These are phyloP conservation scores for Funneliformis mosseae DNA, from an alignment of 192 early-diverging fungal species.

Conservation along the genomic window DNA sequence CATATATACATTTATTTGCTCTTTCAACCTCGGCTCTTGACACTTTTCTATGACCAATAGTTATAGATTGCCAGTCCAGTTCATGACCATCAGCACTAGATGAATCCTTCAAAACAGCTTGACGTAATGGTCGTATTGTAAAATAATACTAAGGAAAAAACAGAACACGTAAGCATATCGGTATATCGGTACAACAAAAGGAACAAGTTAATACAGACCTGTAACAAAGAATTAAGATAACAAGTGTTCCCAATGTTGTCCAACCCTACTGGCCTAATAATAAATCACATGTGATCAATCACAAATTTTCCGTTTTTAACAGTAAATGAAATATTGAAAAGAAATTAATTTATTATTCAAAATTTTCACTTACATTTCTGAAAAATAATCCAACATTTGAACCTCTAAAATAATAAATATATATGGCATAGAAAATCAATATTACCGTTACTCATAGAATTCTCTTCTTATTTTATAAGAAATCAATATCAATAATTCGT, in stretches of 20 bases:
- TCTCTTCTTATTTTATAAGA: no score
- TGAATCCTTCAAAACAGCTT: slow-evolving; percentile 59
- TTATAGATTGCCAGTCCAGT: slow-evolving; percentile 43
- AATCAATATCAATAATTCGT: not conserved
- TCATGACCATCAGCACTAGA: slow-evolving; percentile 43
- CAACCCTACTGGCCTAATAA: slow-evolving; percentile 68
- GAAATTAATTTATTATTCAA: not conserved
- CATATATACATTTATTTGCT: slow-evolving; percentile 58
- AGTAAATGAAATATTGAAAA: no score
- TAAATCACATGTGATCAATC: not conserved
- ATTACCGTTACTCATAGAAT: no score
- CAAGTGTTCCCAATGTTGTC: slow-evolving; percentile 88
- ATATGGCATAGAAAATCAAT: no score
- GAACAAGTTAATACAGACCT: slow-evolving; percentile 37
- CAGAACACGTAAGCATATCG: not conserved
- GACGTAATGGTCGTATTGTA: slow-evolving; percentile 62
- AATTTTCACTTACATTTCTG: not conserved
- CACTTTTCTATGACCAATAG: slow-evolving; percentile 52
- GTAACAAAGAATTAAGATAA: slow-evolving; percentile 84
- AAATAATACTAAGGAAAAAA: slow-evolving; percentile 62
- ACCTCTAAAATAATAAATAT: not conserved
- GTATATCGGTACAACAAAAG: not conserved
- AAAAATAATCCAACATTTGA: not conserved
- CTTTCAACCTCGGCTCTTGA: slow-evolving; percentile 44
- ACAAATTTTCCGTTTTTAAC: no score